Percentiles rank a stretch among this genome's conserved stretches.
phyloP scores from a whole-genome alignment of 169 alveolate genomes.

The Cryptosporidium andersoni region DNA sequence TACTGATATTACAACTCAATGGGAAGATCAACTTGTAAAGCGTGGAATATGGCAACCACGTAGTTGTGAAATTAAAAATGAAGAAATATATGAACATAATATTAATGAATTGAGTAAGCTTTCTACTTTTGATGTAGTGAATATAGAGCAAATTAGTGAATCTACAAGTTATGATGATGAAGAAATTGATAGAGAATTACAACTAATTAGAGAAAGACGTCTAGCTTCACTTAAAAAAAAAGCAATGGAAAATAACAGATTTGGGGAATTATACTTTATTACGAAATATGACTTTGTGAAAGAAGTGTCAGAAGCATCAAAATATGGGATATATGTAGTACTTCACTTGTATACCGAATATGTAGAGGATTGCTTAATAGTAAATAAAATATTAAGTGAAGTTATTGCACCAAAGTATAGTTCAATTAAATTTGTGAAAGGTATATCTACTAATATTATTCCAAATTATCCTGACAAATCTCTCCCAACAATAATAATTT shows the following conservation, averaged over 20 bases:
- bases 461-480: constrained; percentile 81
- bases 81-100: constrained; percentile 74
- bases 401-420: constrained; percentile 72
- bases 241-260: constrained; percentile 62
- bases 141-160: constrained; percentile 58
- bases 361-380: constrained; percentile 72
- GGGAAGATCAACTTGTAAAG: constrained; percentile 90
- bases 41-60: constrained; percentile 85
- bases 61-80: constrained; percentile 81
- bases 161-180: constrained; percentile 71
- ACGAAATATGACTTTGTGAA: constrained; percentile 72
- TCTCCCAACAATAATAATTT: constrained; percentile 78
- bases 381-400: constrained; percentile 71
- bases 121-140: constrained; percentile 69
- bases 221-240: constrained; percentile 65
- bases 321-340: constrained; percentile 75
- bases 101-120: constrained; percentile 65
- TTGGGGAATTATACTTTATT: constrained; percentile 73
- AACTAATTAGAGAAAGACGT: constrained; percentile 39
- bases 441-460: constrained; percentile 73
- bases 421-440: constrained; percentile 80
- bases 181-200: constrained; percentile 50
- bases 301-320: constrained; percentile 75
- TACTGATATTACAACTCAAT: constrained; percentile 84
- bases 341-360: constrained; percentile 76